Evolutionary conservation across 1,284 basidiomycete genomes (phyloP), one percentile per base, ranked within the genome.

Genomic region (Grifola frondosa): DNA sequence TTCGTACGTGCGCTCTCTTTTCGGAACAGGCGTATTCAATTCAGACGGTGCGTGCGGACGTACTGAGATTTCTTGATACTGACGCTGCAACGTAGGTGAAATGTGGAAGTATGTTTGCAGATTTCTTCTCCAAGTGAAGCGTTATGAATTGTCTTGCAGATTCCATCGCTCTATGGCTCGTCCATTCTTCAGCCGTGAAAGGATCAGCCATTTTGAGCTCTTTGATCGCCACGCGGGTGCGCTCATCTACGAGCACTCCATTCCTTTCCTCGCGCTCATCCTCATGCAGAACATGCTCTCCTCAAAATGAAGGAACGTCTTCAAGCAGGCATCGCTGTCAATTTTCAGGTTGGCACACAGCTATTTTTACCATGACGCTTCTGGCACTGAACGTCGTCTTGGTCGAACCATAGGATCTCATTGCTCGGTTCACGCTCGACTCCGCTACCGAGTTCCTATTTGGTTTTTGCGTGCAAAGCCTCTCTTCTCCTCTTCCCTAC

Each of bases 371-470:
- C 6, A 19, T 28, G n/a, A 12, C 15, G 7, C 12, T 9, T 12
- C n/a, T 11, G 7, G 6, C 4, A 17, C 12, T 25, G 6, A 28
- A 35, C 11, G n/a, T 23, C 19, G 16, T 29, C n/a, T 22, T 12
- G 21, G 12, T 28, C 35, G n/a, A 13, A 12, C 20, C 20, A 25
- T 26, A 61, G 52, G 64, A 67, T 38, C 40, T 62, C 26, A 47
- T 62, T 20, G 46, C 62, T 9, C 49, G 65, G 5, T 66, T 69
- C 47, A 68, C 66, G 4, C 55, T 69, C 17, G 66, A 68, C 36
- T 56, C 58, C 16, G 64, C 67, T 0, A 62, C 65, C 5, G 66
- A 68, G 30, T 69, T 69, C 48, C 58, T 70, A 30, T 69, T 69
- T 39, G 64, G 63, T 15, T 48, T 46, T 11, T 56, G 58, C 31